Percentiles rank a stretch among this genome's conserved stretches.
These are phyloP conservation scores for Ophiostoma sp. DNA, from an alignment of 2,329 filamentous ascomycete species.

Conservation along the genomic window DNA sequence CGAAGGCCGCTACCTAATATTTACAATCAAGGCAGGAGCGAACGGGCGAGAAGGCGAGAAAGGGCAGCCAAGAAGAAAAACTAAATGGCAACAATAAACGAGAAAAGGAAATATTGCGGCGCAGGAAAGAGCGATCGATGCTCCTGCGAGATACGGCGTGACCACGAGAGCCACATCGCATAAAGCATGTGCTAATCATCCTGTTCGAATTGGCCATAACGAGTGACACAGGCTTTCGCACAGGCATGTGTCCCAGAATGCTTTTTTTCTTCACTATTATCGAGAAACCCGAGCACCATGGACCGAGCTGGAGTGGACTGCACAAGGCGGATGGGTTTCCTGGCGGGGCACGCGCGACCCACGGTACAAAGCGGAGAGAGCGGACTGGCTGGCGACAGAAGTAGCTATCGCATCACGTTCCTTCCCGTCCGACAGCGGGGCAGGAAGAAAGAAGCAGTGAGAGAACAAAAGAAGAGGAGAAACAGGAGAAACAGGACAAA, in stretches of 20 bases:
- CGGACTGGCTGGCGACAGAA: not conserved
- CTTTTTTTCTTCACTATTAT: no score
- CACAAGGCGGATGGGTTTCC: not conserved
- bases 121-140: constrained; percentile 4
- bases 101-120: not conserved
- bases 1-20: not conserved
- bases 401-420: constrained; percentile 1
- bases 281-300: not conserved
- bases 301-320: not conserved
- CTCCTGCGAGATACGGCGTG: not conserved
- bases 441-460: not conserved
- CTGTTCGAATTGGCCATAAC: not conserved
- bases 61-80: not conserved
- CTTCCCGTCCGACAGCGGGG: constrained; percentile 9
- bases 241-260: not conserved
- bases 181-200: not conserved
- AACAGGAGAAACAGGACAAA: not conserved
- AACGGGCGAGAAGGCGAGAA: constrained; percentile 9
- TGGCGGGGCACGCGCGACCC: constrained; percentile 3
- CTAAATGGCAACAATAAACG: not conserved
- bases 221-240: not conserved
- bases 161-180: not conserved
- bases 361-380: constrained; percentile 3
- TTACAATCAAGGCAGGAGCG: not conserved
- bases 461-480: not conserved